A percentile compares a stretch with the other conserved stretches of the same genome.
Evolutionary conservation across 2,329 filamentous ascomycete genomes (phyloP).

Genomic region (Amauroascus verrucosus): DNA sequence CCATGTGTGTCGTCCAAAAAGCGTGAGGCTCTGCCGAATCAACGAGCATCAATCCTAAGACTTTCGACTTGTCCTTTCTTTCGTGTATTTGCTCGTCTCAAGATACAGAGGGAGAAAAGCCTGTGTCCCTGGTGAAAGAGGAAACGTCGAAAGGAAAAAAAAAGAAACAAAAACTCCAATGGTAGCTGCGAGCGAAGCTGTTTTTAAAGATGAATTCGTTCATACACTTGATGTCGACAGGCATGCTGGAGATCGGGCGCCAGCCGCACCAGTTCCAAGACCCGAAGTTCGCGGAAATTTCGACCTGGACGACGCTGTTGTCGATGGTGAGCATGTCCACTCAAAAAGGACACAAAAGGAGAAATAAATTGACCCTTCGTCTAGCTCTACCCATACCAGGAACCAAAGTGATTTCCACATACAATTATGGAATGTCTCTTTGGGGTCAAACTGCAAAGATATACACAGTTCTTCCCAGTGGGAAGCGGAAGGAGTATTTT

Average conservation of each 20-base stretch:
- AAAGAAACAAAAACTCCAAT: too few relatives aligned
- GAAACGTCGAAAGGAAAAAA: too few relatives aligned
- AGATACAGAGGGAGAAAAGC: too few relatives aligned
- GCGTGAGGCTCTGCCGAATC: too few relatives aligned
- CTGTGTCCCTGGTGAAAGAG: too few relatives aligned
- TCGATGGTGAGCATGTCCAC: neutral
- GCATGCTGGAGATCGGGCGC: conserved; percentile 1
- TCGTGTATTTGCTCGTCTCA: too few relatives aligned
- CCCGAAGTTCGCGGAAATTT: neutral
- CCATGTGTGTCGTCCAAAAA: too few relatives aligned
- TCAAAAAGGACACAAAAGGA: neutral
- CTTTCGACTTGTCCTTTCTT: too few relatives aligned
- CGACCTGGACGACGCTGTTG: conserved; percentile 8
- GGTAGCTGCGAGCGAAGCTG: neutral
- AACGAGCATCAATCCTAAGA: too few relatives aligned
- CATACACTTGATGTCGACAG: neutral
- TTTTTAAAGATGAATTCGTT: conserved; percentile 2
- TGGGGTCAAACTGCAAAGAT: conserved; percentile 12
- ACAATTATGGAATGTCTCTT: conserved; percentile 12
- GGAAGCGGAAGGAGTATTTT: conserved; percentile 11
- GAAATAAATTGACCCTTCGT: neutral
- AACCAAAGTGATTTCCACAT: conserved; percentile 8
- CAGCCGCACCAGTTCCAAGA: neutral
- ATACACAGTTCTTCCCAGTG: neutral
- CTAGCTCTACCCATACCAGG: conserved; percentile 10